Base-by-base conservation (phyloP, 2,329 filamentous ascomycete genomes). In the Colletotrichum truncatum region DNA sequence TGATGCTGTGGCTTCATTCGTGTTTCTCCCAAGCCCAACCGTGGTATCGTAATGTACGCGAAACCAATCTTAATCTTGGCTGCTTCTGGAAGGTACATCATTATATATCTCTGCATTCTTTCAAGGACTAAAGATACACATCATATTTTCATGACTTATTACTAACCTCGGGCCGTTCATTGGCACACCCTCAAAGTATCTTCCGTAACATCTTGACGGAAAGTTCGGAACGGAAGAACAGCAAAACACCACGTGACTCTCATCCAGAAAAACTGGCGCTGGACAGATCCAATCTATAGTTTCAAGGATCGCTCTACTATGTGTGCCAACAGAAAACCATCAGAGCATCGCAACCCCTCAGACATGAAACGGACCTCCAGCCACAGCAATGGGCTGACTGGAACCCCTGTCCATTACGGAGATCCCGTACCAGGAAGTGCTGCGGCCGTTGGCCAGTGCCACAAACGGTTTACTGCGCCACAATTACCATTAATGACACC, bases 401-500 rank as follows among this genome's bases (percentile, higher is more conserved):
- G 26, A 18, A 53, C 43, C 62, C 62, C 51, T 61, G 62, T 23
- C 26, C n/a, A 23, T 30, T 23, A 36, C 18, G 25, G 61, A 39
- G 26, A 23, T 32, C 48, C 52, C 49, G 61, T 26, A 36, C 28
- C 21, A n/a, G 34, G 34, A 43, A 34, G 11, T 25, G 52, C 39
- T 32, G 26, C 28, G 26, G 34, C 30, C 25, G 41, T 60, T 45
- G 48, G 26, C 39, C 41, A 26, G 57, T 36, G 62, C 62, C 62
- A 65, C 62, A 65, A 64, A 38, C 46, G 28, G 18, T 4, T 16
- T 25, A 36, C 62, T 62, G 62, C 62, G 62, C 62, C 62, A 65
- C 62, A 55, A 28, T 34, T 10, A 41, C 34, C 26, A 4, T 18
- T n/a, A 28, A 38, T 38, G 39, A 48, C 52, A 62, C 38, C 62